Conservation (phyloP, 1,284 basidiomycete genomes). For the Macrocybe sp. region DNA sequence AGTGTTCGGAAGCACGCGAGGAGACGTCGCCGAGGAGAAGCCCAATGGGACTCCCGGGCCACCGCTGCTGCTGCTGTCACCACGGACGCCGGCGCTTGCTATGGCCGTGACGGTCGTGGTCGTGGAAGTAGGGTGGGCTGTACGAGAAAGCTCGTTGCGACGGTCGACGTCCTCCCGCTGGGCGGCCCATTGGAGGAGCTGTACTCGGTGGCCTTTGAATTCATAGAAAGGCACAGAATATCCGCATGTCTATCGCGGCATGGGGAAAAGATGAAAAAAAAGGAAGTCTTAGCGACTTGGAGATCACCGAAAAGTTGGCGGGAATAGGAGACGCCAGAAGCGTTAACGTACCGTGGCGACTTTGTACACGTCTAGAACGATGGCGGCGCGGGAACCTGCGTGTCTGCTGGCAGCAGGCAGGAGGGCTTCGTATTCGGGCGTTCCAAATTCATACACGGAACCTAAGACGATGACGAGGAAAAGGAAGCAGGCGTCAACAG, state of each 20-base stretch:
- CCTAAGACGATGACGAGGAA: constrained; percentile 21
- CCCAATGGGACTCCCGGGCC: constrained; percentile 1
- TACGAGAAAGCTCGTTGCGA: constrained; percentile 13
- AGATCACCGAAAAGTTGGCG: not conserved
- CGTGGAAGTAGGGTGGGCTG: constrained; percentile 2
- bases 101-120: not conserved
- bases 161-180: constrained; percentile 24
- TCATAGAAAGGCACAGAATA: constrained; percentile 38
- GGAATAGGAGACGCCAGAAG: not conserved
- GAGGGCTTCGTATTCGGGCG: constrained; percentile 33
- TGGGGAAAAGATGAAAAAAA: not conserved
- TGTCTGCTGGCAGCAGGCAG: constrained; percentile 31
- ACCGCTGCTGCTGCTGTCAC: no score
- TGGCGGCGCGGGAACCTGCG: constrained; percentile 40
- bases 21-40: constrained; percentile 12
- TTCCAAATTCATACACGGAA: constrained; percentile 38
- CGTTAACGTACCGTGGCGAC: constrained; percentile 34
- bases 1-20: constrained; percentile 13
- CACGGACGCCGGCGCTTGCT: not conserved
- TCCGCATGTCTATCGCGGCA: constrained; percentile 32
- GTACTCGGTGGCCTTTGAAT: constrained; percentile 35
- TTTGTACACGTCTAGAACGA: constrained; percentile 37
- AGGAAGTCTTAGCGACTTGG: not conserved
- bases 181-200: constrained; percentile 25
- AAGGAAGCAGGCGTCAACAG: constrained; percentile 3